phyloP scores from a whole-genome alignment of 1,139 yeast genomes.

The Groenewaldozyma auringiensis region DNA sequence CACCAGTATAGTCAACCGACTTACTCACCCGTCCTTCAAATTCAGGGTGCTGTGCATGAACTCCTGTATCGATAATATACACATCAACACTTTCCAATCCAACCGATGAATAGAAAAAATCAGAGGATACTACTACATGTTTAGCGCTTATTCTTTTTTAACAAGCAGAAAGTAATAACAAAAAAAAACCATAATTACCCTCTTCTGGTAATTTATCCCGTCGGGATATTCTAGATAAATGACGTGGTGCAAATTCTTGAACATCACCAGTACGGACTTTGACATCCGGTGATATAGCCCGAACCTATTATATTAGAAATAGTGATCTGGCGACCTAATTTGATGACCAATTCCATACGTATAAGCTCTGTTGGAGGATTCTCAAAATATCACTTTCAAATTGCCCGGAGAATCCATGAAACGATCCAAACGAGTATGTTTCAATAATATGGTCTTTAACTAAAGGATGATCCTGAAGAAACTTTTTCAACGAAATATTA shows the following conservation, averaged over 20 bases:
- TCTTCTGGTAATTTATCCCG: slow-evolving; percentile 32
- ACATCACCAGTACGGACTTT: slow-evolving; percentile 23
- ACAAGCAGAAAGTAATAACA: not conserved
- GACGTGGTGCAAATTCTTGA: slow-evolving; percentile 58
- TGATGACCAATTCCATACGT: slow-evolving; percentile 12
- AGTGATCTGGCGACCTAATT: not conserved
- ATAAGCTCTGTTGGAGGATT: slow-evolving; percentile 16
- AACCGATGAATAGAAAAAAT: slow-evolving; percentile 37
- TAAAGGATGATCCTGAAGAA: slow-evolving; percentile 21
- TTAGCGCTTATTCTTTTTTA: not conserved
- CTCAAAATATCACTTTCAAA: slow-evolving; percentile 19
- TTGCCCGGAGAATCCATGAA: slow-evolving; percentile 26
- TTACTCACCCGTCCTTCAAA: slow-evolving; percentile 54
- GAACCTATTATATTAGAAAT: slow-evolving; percentile 13
- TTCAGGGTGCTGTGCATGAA: slow-evolving; percentile 51
- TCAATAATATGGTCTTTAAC: slow-evolving; percentile 19
- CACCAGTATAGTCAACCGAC: slow-evolving; percentile 57
- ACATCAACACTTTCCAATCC: slow-evolving; percentile 47
- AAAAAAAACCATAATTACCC: slow-evolving; percentile 1
- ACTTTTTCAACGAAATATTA: slow-evolving; percentile 16
- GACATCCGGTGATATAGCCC: slow-evolving; percentile 26
- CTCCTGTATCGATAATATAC: slow-evolving; percentile 78
- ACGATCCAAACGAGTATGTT: slow-evolving; percentile 25
- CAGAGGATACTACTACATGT: slow-evolving; percentile 15
- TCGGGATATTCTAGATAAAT: slow-evolving; percentile 58